These are phyloP conservation scores for Xylaria intraflava DNA, from an alignment of 495 filamentous ascomycete species.

Conservation along the genomic window DNA sequence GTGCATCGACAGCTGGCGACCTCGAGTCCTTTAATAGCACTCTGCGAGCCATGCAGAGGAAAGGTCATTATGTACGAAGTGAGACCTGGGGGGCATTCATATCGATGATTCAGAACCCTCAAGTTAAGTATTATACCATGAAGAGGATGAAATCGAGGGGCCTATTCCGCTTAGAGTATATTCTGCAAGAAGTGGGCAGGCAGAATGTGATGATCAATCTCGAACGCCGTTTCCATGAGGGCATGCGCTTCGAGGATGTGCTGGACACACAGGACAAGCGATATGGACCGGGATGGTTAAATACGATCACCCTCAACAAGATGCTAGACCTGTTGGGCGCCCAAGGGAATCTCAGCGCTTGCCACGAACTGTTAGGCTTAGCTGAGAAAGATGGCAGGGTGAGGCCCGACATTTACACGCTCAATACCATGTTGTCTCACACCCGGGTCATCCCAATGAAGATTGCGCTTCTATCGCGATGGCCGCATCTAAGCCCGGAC, in stretches of 20 bases:
- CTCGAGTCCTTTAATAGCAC: conserved; percentile 26
- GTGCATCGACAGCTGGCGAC: conserved; percentile 24
- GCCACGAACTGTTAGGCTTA: conserved; percentile 18
- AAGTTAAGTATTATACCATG: conserved; percentile 29
- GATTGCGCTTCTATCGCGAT: conserved; percentile 15
- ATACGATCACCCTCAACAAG: conserved; percentile 22
- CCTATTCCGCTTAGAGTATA: conserved; percentile 16
- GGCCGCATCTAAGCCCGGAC: conserved; percentile 14
- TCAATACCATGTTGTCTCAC: conserved; percentile 35
- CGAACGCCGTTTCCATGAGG: conserved; percentile 22
- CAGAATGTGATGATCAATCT: conserved; percentile 30
- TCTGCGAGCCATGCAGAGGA: conserved; percentile 27
- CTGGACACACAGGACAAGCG: conserved; percentile 24
- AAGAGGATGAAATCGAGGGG: conserved; percentile 25
- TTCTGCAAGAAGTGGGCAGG: conserved; percentile 18
- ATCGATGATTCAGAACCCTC: conserved; percentile 31
- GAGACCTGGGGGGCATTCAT: conserved; percentile 38
- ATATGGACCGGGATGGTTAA: conserved; percentile 36
- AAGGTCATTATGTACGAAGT: conserved; percentile 22
- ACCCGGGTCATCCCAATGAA: conserved; percentile 17
- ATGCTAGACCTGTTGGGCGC: conserved; percentile 27
- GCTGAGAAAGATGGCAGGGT: conserved; percentile 9
- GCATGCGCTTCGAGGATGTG: conserved; percentile 18
- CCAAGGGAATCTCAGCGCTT: conserved; percentile 20
- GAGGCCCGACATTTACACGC: conserved; percentile 18